Base-by-base conservation (phyloP, 129 eudicot species). In the Logfia minima region DNA sequence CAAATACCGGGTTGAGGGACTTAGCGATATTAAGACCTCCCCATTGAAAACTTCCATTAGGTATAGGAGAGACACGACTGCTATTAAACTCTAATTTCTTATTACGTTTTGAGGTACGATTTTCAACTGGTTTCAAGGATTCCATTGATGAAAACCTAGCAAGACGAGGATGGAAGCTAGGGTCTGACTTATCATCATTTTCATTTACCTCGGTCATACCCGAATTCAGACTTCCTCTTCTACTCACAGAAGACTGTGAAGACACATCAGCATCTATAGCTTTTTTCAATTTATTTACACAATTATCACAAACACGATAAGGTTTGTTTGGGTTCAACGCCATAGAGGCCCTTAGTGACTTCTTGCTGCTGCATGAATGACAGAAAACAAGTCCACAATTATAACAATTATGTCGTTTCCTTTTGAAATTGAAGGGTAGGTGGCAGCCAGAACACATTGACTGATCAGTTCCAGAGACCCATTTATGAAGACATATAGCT, bases 381-480 rank as follows among this genome's bases (percentile, higher is more conserved):
- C 97, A 94, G 79, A 89, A 94, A 41, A 94, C 93, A 72, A 94
- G 98, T 55, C 98, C 97, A 78, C 97, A 93, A 65, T 93, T 93
- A 65, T 93, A 93, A 68, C 98, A 93, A 70, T 94, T 94, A 71
- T 94, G 98, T 43, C 98, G 96, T 70, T 94, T 94, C 82, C 98
- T 87, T 86, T 94, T 94, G 81, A 91, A 94, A 81, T 89, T 94
- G 55, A 94, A 94, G 0, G 98, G 98, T 22, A 88, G 85, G 16
- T 89, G 96, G 80, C 98, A 94, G 45, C 97, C 98, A 58, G 98
- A 94, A 77, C 98, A 94, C 97, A 91, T 91, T 24, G 97, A 91
- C 86, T 91, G 97, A 75, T 94, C 98, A 29, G 85, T 85, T 55
- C 98, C 98, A 7, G 98, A 94, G 53, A 94, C 96, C 98, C 97